Evolutionary conservation across 768 basidiomycete species (phyloP).

Genomic region (Hericium coralloides): DNA sequence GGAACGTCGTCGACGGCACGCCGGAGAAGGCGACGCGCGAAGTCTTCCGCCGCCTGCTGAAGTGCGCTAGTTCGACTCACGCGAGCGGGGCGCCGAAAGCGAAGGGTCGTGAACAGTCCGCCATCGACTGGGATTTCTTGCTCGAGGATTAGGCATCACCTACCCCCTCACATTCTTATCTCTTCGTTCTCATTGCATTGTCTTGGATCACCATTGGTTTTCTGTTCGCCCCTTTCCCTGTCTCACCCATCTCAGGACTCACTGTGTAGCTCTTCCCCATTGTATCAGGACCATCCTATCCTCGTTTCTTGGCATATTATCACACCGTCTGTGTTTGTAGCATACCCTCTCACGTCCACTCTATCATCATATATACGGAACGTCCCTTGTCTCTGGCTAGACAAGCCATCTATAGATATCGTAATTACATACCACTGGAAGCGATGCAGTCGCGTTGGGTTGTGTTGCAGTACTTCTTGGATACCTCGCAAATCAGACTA

Average conservation of each 20-base stretch:
- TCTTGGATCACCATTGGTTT: too few species aligned
- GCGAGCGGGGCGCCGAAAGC: conserved; percentile 23
- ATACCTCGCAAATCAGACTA: too few species aligned
- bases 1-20: conserved; percentile 60
- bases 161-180: not conserved
- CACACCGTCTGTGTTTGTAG: conserved; percentile 1
- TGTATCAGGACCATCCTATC: not conserved
- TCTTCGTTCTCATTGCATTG: not conserved
- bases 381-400: too few species aligned
- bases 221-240: too few species aligned
- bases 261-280: not conserved
- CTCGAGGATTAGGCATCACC: conserved; percentile 47
- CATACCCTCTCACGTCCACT: not conserved
- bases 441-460: too few species aligned
- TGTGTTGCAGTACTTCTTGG: too few species aligned
- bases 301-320: conserved; percentile 1
- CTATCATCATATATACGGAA: too few species aligned
- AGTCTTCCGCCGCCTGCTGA: conserved; percentile 31
- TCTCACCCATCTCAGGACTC: too few species aligned
- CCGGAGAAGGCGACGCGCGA: conserved; percentile 60
- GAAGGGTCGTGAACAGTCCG: conserved; percentile 21
- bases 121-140: conserved; percentile 74
- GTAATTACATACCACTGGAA: too few species aligned
- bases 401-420: too few species aligned
- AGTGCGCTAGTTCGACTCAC: conserved; percentile 51